Conservation (phyloP, 148 eudicot genomes). For the Dysphania ambrosioides region DNA sequence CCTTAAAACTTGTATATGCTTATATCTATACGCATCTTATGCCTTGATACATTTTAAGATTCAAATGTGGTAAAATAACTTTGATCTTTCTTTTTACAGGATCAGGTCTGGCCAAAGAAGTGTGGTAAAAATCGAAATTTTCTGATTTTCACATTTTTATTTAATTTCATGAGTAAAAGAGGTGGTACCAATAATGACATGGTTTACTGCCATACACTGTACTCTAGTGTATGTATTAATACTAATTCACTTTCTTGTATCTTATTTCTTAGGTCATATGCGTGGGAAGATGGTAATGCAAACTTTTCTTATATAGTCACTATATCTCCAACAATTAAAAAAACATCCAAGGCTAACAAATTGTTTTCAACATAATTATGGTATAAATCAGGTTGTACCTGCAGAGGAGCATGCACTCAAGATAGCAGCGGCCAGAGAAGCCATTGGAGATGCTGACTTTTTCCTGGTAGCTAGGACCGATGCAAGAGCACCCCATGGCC, state of each 20-base stretch:
- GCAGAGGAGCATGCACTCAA: conserved; percentile 37
- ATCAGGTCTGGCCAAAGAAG: conserved; percentile 43
- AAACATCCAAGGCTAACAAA: not conserved
- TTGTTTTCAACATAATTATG: not conserved
- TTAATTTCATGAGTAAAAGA: too few species aligned
- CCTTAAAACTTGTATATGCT: too few species aligned
- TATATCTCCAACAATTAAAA: not conserved
- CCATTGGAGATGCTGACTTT: conserved; percentile 37
- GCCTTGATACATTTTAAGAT: too few species aligned
- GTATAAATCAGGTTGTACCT: conserved; percentile 23
- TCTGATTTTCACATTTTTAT: not conserved
- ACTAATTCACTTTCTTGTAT: not conserved
- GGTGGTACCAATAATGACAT: too few species aligned
- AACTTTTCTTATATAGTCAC: not conserved
- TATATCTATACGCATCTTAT: too few species aligned
- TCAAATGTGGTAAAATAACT: not conserved
- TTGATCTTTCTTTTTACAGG: conserved; percentile 18
- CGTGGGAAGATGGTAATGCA: conserved; percentile 18
- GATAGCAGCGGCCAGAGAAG: conserved; percentile 40
- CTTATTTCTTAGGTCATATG: conserved; percentile 25
- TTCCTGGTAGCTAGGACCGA: conserved; percentile 41
- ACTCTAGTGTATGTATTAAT: not conserved
- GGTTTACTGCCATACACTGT: too few species aligned
- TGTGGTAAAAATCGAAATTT: conserved; percentile 26
- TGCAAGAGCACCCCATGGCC: conserved; percentile 38